These are phyloP conservation scores for Yarrowia bubula DNA, from an alignment of 805 yeast genomes.

Conservation along the genomic window DNA sequence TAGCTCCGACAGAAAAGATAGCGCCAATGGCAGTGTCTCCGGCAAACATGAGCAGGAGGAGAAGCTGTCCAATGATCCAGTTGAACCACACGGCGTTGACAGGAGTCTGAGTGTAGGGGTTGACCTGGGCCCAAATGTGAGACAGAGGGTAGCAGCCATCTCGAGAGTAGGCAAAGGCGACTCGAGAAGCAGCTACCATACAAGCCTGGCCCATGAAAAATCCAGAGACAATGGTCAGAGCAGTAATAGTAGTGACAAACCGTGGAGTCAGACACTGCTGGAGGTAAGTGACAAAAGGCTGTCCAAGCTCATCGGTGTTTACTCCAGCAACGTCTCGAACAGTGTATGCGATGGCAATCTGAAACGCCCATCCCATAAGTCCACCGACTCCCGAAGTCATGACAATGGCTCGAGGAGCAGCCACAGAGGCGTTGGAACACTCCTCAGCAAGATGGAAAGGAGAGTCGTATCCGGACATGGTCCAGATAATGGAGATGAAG, in stretches of 20 bases:
- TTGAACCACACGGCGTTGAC: constrained; percentile 59
- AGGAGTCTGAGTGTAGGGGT: constrained; percentile 56
- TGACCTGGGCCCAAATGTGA: constrained; percentile 49
- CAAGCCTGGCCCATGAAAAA: constrained; percentile 57
- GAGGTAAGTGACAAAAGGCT: constrained; percentile 58
- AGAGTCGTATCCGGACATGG: constrained; percentile 73
- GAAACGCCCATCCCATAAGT: constrained; percentile 53
- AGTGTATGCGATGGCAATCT: constrained; percentile 62
- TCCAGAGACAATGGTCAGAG: constrained; percentile 46
- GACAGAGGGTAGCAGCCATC: constrained; percentile 67
- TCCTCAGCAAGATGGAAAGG: constrained; percentile 77
- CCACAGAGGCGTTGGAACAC: constrained; percentile 59
- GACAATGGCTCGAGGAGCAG: constrained; percentile 67
- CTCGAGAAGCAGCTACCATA: constrained; percentile 65
- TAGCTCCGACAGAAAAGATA: constrained; percentile 70
- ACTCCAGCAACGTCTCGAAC: constrained; percentile 48
- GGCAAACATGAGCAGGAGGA: constrained; percentile 58
- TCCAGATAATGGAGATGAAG: constrained; percentile 43
- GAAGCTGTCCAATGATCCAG: constrained; percentile 52
- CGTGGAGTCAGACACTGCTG: constrained; percentile 48
- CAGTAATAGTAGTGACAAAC: constrained; percentile 45
- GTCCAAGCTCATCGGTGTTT: constrained; percentile 54
- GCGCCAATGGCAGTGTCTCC: constrained; percentile 68
- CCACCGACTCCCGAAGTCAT: constrained; percentile 58
- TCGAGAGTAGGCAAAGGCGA: constrained; percentile 64